Base-by-base conservation (phyloP, 106 monocot genomes). In the Platanthera zijinensis region DNA sequence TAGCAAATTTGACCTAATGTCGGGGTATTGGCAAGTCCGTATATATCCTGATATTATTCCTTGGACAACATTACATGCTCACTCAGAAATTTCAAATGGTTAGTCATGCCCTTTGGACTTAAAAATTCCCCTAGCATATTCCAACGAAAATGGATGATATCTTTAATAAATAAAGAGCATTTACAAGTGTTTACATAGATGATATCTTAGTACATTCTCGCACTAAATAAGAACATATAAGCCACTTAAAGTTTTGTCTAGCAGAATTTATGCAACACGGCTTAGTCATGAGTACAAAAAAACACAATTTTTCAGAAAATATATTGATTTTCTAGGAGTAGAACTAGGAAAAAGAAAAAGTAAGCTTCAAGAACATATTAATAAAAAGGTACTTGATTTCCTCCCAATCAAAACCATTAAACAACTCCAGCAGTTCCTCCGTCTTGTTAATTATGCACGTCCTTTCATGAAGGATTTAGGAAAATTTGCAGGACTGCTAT, bases 121-220 rank as follows among this genome's bases (percentile, higher is more conserved):
- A n/a, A 66, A 25, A 66, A 66, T 66, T 17, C 3, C 9, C 64
- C 17, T 13, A 18, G 15, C 7, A 25, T 66, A 7, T 66, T 66
- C 2, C 64, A 66, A 25, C 8, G 2, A 15, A 66, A n/a, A 66
- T 66, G 1, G 64, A 66, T n/a, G 64, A 15, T 0, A 66, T 66
- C 8, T 66, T 66, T 66, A n/a, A n/a, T 1, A 66, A 66, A 18
- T 66, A 66, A 1, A 2, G 64, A n/a, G 25, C 8, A 15, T 66
- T 66, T 66, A n/a, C 25, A 66, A 15, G 8, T 66, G 64, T 66
- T 66, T 66, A n/a, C n/a, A 66, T 66, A 7, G 64, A 66, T 18
- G 64, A 66, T 66, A 66, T 66, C n/a, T 2, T 7, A 13, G 64
- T 66, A 2, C 17, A 66, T 7, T 13, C 14, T 66, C n/a, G 25